Evolutionary conservation across 78 protist species (phyloP).

Genomic region (slime mould (Dictyostelium discoideum)): dicty_2.7 NC_007091.3:1774001-1774500

Average conservation of each 20-base stretch:
- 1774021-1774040: conserved; percentile 34
- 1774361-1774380: conserved; percentile 43
- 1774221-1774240: conserved; percentile 18
- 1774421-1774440: neutral
- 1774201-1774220: conserved; percentile 33
- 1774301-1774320: conserved; percentile 49
- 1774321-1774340: conserved; percentile 40
- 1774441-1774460: neutral
- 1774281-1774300: conserved; percentile 60
- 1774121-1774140: conserved; percentile 37
- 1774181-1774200: neutral
- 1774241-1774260: neutral
- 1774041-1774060: conserved; percentile 12
- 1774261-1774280: conserved; percentile 51
- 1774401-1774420: neutral
- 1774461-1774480: neutral
- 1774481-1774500: conserved; percentile 1
- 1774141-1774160: conserved; percentile 15
- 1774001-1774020: conserved; percentile 14
- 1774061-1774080: neutral
- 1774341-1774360: conserved; percentile 41
- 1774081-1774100: conserved; percentile 23
- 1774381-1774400: conserved; percentile 34
- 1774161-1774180: neutral
- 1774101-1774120: conserved; percentile 18